Percentiles rank a stretch among this genome's conserved stretches.
Evolutionary conservation across 2,329 filamentous ascomycete genomes (phyloP).

Genomic region (Colletotrichum endophyticum): DNA sequence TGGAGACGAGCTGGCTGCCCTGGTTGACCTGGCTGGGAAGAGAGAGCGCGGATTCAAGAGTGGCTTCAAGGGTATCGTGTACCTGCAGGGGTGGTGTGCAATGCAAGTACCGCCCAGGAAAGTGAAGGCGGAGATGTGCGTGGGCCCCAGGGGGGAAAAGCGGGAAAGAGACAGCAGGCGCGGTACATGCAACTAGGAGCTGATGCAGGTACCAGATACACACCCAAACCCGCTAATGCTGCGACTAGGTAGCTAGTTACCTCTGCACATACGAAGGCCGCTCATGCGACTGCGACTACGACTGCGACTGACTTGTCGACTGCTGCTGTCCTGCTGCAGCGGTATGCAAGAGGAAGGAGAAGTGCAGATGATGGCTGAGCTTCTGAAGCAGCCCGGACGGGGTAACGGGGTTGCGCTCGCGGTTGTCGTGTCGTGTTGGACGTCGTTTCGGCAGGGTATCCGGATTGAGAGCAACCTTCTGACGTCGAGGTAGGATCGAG

Average conservation of each 20-base stretch:
- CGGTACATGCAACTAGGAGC: slow-evolving; percentile 14
- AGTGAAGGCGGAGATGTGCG: slow-evolving; percentile 20
- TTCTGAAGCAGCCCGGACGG: background rate
- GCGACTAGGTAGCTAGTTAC: background rate
- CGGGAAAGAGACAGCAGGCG: slow-evolving; percentile 14
- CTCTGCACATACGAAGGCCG: background rate
- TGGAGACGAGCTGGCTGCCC: background rate
- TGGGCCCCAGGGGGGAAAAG: slow-evolving; percentile 11
- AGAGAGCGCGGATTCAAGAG: background rate
- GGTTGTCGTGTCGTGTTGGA: background rate
- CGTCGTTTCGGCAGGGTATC: background rate
- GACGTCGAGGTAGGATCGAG: background rate
- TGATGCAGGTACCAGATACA: slow-evolving; percentile 21
- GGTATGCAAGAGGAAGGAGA: background rate
- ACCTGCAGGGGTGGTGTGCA: slow-evolving; percentile 11
- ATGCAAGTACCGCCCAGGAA: slow-evolving; percentile 17
- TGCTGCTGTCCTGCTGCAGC: background rate
- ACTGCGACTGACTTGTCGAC: background rate
- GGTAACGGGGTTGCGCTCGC: background rate
- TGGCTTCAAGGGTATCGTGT: slow-evolving; percentile 6
- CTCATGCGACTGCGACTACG: background rate
- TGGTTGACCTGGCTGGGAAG: background rate
- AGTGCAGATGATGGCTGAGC: background rate
- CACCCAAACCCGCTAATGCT: slow-evolving; percentile 16
- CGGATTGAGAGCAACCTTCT: background rate